phyloP scores from a whole-genome alignment of 352 stramenopile genomes.

The Pythium rishiriense region DNA sequence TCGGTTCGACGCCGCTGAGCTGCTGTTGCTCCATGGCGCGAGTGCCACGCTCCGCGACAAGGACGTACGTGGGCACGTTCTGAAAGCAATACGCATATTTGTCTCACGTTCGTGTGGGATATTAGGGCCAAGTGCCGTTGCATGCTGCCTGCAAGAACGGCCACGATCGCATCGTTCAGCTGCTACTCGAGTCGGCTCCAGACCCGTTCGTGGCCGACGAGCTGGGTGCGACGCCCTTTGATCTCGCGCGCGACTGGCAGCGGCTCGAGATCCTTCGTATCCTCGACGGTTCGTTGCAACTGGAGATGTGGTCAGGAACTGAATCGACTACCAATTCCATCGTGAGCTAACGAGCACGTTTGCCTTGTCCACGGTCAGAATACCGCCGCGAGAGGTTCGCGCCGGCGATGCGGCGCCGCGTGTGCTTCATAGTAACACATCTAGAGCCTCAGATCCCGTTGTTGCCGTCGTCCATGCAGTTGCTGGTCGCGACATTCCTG shows the following conservation, averaged over 20 bases:
- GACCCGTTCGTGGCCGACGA: constrained; percentile 54
- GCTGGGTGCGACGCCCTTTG: constrained; percentile 44
- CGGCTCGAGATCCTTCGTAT: constrained; percentile 50
- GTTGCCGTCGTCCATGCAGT: constrained; percentile 13
- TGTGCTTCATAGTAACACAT: constrained; percentile 9
- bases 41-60: constrained; percentile 35
- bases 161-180: constrained; percentile 44
- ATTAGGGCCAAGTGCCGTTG: constrained; percentile 49
- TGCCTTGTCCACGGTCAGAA: too few species aligned
- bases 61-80: constrained; percentile 30
- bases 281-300: constrained; percentile 27
- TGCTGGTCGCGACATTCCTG: constrained; percentile 16
- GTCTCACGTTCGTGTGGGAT: not conserved
- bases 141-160: constrained; percentile 62
- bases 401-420: constrained; percentile 7
- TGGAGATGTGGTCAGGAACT: not conserved
- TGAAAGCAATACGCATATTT: too few species aligned
- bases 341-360: not conserved
- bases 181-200: constrained; percentile 35
- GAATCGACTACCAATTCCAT: not conserved
- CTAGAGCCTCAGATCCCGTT: not conserved
- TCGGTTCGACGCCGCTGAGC: constrained; percentile 35
- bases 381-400: constrained; percentile 12
- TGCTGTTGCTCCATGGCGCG: constrained; percentile 42
- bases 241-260: constrained; percentile 63